Evolutionary conservation across 768 basidiomycete genomes (phyloP).

Genomic region (Hygrophorus pudorinus): DNA sequence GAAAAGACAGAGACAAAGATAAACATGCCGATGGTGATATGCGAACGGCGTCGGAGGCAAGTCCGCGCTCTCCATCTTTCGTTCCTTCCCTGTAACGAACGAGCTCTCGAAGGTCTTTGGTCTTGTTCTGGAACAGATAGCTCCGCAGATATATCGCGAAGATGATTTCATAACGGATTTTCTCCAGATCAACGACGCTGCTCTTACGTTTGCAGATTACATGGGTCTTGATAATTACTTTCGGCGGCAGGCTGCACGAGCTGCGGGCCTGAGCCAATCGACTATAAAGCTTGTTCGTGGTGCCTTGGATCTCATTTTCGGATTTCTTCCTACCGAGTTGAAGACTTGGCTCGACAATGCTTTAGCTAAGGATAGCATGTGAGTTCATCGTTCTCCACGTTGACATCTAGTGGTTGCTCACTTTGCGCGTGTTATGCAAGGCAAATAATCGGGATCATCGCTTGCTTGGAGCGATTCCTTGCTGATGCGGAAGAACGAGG

Average conservation of each 20-base stretch:
- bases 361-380: slow-evolving; percentile 70
- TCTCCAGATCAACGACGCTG: slow-evolving; percentile 81
- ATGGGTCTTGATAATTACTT: slow-evolving; percentile 93
- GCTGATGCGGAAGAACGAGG: slow-evolving; percentile 72
- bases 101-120: slow-evolving; percentile 51
- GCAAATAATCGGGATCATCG: slow-evolving; percentile 78
- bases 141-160: slow-evolving; percentile 69
- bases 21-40: slow-evolving; percentile 48
- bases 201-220: slow-evolving; percentile 91
- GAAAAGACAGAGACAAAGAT: slow-evolving; percentile 46
- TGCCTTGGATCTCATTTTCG: slow-evolving; percentile 93
- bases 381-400: slow-evolving; percentile 10
- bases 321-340: slow-evolving; percentile 77
- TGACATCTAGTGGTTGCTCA: background rate
- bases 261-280: slow-evolving; percentile 51
- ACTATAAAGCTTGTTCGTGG: slow-evolving; percentile 77
- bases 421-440: slow-evolving; percentile 28
- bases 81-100: background rate
- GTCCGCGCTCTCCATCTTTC: slow-evolving; percentile 3
- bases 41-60: slow-evolving; percentile 57
- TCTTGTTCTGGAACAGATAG: slow-evolving; percentile 65
- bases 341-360: slow-evolving; percentile 80
- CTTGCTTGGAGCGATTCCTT: slow-evolving; percentile 66
- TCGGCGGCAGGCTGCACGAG: slow-evolving; percentile 77
- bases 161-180: slow-evolving; percentile 87